Evolutionary conservation across 2,329 filamentous ascomycete species (phyloP).

Genomic region (Podosphaera aphanis): DNA sequence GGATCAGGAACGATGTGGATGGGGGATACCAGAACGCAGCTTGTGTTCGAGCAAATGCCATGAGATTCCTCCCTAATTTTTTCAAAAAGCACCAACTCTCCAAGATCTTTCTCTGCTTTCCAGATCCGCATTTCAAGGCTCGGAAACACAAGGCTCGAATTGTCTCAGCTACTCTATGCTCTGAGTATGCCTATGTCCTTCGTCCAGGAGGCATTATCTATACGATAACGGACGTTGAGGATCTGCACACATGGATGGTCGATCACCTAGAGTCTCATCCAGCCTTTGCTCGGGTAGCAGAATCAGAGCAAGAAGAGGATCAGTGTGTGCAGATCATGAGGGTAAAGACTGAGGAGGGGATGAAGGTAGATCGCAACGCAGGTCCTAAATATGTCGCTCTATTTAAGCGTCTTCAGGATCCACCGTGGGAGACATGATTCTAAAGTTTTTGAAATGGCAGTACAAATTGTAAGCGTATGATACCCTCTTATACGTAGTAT

Average conservation of each 20-base stretch:
- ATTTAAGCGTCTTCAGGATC: slow-evolving; percentile 46
- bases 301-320: slow-evolving; percentile 43
- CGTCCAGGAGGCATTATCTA: slow-evolving; percentile 70
- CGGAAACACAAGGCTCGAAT: slow-evolving; percentile 95
- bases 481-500: too few species aligned
- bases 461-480: too few species aligned
- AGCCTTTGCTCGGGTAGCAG: slow-evolving; percentile 52
- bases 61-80: slow-evolving; percentile 99
- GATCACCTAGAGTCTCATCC: slow-evolving; percentile 57
- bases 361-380: slow-evolving; percentile 81
- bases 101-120: slow-evolving; percentile 95
- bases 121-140: slow-evolving; percentile 93
- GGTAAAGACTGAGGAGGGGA: slow-evolving; percentile 82
- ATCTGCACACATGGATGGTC: slow-evolving; percentile 84
- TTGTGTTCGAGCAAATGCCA: slow-evolving; percentile 78
- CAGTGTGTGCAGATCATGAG: slow-evolving; percentile 52
- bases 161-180: slow-evolving; percentile 65
- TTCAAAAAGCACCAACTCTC: slow-evolving; percentile 59
- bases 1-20: slow-evolving; percentile 33
- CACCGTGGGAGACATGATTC: slow-evolving; percentile 27
- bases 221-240: slow-evolving; percentile 92
- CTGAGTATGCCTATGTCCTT: slow-evolving; percentile 80
- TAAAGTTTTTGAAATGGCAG: too few species aligned
- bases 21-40: slow-evolving; percentile 61
- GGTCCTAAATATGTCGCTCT: slow-evolving; percentile 81